phyloP scores from a whole-genome alignment of 768 basidiomycete species.

The Amyloporia xantha region DNA sequence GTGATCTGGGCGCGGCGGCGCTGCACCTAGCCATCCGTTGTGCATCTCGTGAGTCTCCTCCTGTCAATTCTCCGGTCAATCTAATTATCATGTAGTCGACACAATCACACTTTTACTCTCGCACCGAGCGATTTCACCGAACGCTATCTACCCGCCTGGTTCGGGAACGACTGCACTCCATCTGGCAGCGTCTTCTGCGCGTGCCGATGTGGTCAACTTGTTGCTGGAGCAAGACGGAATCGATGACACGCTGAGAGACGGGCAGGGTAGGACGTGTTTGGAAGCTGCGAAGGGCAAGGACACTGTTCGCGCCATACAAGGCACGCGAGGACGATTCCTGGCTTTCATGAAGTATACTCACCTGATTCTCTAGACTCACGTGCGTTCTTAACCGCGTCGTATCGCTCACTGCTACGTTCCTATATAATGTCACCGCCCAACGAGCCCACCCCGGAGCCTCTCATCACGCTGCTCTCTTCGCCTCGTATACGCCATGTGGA shows the following conservation, averaged over 20 bases:
- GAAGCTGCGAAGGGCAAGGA: constrained; percentile 74
- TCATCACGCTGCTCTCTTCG: constrained; percentile 55
- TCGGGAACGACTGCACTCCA: constrained; percentile 70
- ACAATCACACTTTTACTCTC: constrained; percentile 64
- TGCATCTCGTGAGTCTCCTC: constrained; percentile 51
- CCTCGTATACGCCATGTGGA: constrained; percentile 68
- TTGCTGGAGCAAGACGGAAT: constrained; percentile 75
- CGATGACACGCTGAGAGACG: constrained; percentile 71
- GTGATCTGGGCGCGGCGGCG: constrained; percentile 65
- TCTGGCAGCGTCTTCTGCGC: constrained; percentile 66
- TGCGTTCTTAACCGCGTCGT: constrained; percentile 65
- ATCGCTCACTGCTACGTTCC: constrained; percentile 61
- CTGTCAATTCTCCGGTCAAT: neutral
- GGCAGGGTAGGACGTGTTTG: constrained; percentile 54
- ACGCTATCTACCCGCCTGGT: constrained; percentile 64
- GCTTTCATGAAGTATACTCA: neutral
- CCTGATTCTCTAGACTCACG: constrained; percentile 54
- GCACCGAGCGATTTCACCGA: constrained; percentile 74
- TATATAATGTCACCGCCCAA: constrained; percentile 60
- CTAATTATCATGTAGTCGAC: constrained; percentile 36
- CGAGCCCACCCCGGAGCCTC: constrained; percentile 29
- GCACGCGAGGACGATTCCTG: constrained; percentile 25
- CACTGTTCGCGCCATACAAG: constrained; percentile 57
- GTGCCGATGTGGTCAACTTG: constrained; percentile 65
- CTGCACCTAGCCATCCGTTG: constrained; percentile 81